A percentile compares a stretch with the other conserved stretches of the same genome.
Conservation (phyloP, 2,329 filamentous ascomycete genomes). For the Fusarium zealandicum region DNA sequence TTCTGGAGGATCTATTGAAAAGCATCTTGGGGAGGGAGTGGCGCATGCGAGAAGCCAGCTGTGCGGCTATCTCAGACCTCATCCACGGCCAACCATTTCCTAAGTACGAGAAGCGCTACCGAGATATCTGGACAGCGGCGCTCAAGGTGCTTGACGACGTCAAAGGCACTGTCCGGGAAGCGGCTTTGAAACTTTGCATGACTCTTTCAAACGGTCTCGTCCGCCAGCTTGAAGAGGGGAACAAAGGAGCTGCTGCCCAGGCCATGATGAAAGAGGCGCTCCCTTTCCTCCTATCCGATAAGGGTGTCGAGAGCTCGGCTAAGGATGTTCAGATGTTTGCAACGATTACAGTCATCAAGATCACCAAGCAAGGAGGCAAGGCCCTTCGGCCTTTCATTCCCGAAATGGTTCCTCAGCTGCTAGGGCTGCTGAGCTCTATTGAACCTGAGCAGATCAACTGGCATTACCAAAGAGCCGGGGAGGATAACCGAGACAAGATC, state of each 20-base stretch:
- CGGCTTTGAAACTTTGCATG: conserved; percentile 83
- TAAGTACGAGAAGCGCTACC: conserved; percentile 84
- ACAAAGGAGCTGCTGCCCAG: conserved; percentile 71
- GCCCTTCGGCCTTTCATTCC: conserved; percentile 82
- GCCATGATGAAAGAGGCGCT: conserved; percentile 86
- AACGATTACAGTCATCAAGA: conserved; percentile 81
- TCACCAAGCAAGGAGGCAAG: conserved; percentile 87
- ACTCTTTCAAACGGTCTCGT: conserved; percentile 85
- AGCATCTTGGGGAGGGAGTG: conserved; percentile 92
- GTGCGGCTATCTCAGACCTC: conserved; percentile 86
- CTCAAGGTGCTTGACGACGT: conserved; percentile 96
- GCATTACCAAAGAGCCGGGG: conserved; percentile 86
- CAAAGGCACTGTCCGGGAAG: conserved; percentile 84
- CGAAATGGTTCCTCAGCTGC: conserved; percentile 79
- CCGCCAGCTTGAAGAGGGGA: conserved; percentile 82
- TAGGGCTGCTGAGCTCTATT: conserved; percentile 83
- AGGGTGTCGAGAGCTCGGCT: conserved; percentile 86
- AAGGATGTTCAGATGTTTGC: conserved; percentile 88
- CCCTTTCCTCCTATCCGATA: conserved; percentile 87
- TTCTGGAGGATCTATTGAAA: conserved; percentile 85
- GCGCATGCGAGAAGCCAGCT: conserved; percentile 91
- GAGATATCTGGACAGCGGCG: conserved; percentile 82
- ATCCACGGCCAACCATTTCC: conserved; percentile 79
- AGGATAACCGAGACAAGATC: conserved; percentile 86
- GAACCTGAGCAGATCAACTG: conserved; percentile 93